A percentile compares a stretch with the other conserved stretches of the same genome.
These are phyloP conservation scores for Chytriomyces confervae DNA, from an alignment of 192 early-diverging fungal species.

Conservation along the genomic window DNA sequence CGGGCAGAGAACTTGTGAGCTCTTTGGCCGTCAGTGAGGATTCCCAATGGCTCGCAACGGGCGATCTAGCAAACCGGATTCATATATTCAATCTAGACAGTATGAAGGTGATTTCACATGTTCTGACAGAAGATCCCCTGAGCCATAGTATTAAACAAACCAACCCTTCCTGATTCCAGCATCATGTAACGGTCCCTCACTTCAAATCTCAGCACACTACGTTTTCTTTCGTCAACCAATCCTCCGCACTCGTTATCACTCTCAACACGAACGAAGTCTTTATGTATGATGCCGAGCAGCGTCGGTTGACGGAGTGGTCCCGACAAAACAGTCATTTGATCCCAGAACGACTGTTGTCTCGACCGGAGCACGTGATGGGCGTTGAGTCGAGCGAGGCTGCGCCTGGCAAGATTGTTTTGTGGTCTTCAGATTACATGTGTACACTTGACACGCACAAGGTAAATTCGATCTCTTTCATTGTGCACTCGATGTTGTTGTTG, in stretches of 20 bases:
- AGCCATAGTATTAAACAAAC: slow-evolving; percentile 7
- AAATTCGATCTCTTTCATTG: not conserved
- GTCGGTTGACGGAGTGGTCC: slow-evolving; percentile 83
- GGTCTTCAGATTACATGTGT: slow-evolving; percentile 72
- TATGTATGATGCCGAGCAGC: slow-evolving; percentile 72
- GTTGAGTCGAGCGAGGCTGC: slow-evolving; percentile 71
- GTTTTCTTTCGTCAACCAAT: slow-evolving; percentile 64
- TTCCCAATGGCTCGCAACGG: slow-evolving; percentile 81
- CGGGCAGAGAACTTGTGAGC: slow-evolving; percentile 51
- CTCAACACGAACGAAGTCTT: slow-evolving; percentile 76
- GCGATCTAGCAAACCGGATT: slow-evolving; percentile 75
- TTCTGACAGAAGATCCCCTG: slow-evolving; percentile 25
- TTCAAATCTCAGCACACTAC: slow-evolving; percentile 67
- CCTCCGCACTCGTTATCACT: slow-evolving; percentile 64
- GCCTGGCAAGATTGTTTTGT: slow-evolving; percentile 69
- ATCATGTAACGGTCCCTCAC: slow-evolving; percentile 68
- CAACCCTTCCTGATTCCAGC: slow-evolving; percentile 42
- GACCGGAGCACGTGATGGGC: slow-evolving; percentile 76
- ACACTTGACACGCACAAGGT: slow-evolving; percentile 72
- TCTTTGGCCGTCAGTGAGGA: slow-evolving; percentile 80
- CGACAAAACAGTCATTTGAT: slow-evolving; percentile 68
- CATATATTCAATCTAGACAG: slow-evolving; percentile 77
- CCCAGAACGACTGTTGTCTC: slow-evolving; percentile 67
- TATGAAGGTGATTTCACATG: slow-evolving; percentile 55
- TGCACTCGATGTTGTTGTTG: not conserved